Percentiles rank a stretch among this genome's conserved stretches.
These are phyloP conservation scores for Hylodesmum podocarpum DNA, from an alignment of 306 rosid genomes.

Conservation along the genomic window DNA sequence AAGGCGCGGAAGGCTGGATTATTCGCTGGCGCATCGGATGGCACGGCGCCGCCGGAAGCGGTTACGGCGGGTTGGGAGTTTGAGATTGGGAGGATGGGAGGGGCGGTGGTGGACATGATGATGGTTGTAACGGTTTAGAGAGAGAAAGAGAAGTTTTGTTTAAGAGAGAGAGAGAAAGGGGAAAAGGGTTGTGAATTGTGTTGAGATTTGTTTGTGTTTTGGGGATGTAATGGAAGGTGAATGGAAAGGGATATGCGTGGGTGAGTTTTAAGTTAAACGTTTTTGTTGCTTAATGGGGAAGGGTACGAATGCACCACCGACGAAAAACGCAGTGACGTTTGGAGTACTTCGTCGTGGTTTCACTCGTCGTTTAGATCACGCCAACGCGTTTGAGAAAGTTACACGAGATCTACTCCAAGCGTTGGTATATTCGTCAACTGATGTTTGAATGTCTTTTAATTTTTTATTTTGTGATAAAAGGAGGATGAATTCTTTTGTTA, in stretches of 20 bases:
- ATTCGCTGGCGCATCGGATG: slow-evolving; percentile 50
- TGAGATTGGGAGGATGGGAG: slow-evolving; percentile 62
- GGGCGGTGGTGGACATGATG: slow-evolving; percentile 52
- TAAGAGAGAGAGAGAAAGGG: slow-evolving; percentile 4
- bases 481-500: not conserved
- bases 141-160: not conserved
- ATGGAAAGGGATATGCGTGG: not conserved
- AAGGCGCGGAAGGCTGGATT: slow-evolving; percentile 68
- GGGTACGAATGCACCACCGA: slow-evolving; percentile 24
- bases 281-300: slow-evolving; percentile 29
- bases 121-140: slow-evolving; percentile 27
- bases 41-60: not conserved
- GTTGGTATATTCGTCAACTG: not conserved
- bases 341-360: slow-evolving; percentile 3
- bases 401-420: not conserved
- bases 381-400: slow-evolving; percentile 3
- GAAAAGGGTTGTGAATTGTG: not conserved
- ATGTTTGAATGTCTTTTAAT: too few species aligned
- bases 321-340: slow-evolving; percentile 16
- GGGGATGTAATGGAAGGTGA: not conserved
- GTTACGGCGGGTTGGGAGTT: slow-evolving; percentile 19
- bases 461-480: not conserved
- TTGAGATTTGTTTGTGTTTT: not conserved
- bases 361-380: not conserved
- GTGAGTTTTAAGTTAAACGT: not conserved